Percentiles rank a stretch among this genome's conserved stretches.
These are phyloP conservation scores for Ceriops decandra DNA, from an alignment of 345 rosid genomes.

Conservation along the genomic window DNA sequence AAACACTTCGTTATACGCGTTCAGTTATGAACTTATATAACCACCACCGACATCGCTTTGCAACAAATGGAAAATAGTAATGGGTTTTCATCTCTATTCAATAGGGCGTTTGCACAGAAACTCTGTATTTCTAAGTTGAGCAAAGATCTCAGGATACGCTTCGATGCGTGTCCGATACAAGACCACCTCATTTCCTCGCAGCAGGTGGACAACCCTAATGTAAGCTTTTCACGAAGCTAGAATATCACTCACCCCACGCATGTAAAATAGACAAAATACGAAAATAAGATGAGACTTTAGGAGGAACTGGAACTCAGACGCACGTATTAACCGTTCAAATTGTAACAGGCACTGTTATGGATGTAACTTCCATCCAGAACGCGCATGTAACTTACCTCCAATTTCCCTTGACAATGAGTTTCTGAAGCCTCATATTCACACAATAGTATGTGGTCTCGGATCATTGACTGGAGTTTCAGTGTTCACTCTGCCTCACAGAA, in stretches of 20 bases:
- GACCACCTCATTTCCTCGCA: conserved; percentile 18
- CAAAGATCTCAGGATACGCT: conserved; percentile 33
- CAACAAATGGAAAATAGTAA: conserved; percentile 13
- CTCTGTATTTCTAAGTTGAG: conserved; percentile 30
- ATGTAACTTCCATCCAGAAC: conserved; percentile 21
- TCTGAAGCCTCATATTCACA: conserved; percentile 21
- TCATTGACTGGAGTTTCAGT: conserved; percentile 19
- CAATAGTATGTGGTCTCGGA: conserved; percentile 8
- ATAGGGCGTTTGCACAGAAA: conserved; percentile 20
- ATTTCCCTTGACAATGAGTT: conserved; percentile 13
- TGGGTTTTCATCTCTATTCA: conserved; percentile 18
- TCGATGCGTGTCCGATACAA: conserved; percentile 31
- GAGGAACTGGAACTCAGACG: conserved; percentile 20
- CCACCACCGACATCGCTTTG: neutral
- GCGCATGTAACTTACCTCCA: conserved; percentile 12
- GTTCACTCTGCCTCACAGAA: conserved; percentile 45
- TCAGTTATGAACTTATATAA: too few species aligned
- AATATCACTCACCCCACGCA: conserved; percentile 29
- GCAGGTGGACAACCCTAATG: conserved; percentile 19
- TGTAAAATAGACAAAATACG: neutral
- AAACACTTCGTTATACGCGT: too few species aligned
- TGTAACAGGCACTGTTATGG: conserved; percentile 17
- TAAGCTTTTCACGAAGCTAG: conserved; percentile 14
- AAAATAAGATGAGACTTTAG: conserved; percentile 16
- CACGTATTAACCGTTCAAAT: conserved; percentile 17